phyloP scores from a whole-genome alignment of 331 rosid species.

The Erythrophleum ivorense region DNA sequence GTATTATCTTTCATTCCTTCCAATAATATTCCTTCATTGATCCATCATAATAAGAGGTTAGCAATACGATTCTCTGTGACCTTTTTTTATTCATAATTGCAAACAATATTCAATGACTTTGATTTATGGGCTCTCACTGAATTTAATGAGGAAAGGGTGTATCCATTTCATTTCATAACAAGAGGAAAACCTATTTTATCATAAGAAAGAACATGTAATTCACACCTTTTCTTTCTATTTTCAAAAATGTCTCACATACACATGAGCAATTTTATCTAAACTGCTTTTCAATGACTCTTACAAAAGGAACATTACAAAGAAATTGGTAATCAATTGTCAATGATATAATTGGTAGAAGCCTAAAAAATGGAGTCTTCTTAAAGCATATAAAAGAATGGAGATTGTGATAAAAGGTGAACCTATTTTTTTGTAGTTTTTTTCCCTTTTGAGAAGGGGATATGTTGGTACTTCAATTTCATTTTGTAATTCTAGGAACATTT shows the following conservation, averaged over 20 bases:
- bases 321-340: background rate
- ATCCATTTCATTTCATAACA: constrained; percentile 18
- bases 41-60: constrained; percentile 66
- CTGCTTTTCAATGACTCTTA: background rate
- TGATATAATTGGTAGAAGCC: background rate
- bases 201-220: too few relatives aligned
- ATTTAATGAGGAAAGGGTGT: constrained; percentile 55
- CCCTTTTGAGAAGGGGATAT: background rate
- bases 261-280: background rate
- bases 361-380: background rate
- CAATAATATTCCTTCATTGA: constrained; percentile 63
- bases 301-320: background rate
- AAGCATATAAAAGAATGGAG: background rate
- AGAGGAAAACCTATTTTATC: too few relatives aligned
- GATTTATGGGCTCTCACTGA: background rate
- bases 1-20: constrained; percentile 67
- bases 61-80: background rate
- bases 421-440: background rate
- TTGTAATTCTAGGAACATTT: background rate
- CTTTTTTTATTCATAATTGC: background rate
- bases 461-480: background rate
- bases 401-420: constrained; percentile 3
- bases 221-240: background rate
- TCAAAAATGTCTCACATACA: background rate
- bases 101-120: background rate